These are phyloP conservation scores for Pythium biforme DNA, from an alignment of 352 stramenopile genomes.

Conservation along the genomic window DNA sequence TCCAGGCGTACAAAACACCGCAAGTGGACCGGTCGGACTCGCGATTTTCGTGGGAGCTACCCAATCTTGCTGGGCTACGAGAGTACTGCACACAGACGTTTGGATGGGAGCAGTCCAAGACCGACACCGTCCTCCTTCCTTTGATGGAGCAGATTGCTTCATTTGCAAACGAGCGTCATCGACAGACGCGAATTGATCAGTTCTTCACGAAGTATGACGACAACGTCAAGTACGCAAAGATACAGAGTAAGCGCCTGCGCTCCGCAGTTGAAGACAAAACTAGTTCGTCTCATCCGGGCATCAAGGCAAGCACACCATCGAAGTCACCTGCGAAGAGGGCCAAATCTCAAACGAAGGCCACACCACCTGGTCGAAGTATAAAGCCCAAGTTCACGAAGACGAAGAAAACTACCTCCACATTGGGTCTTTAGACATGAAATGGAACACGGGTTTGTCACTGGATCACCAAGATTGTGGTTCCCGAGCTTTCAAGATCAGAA, in stretches of 20 bases:
- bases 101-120: conserved; percentile 93
- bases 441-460: not conserved
- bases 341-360: not conserved
- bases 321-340: conserved; percentile 11
- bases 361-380: conserved; percentile 3
- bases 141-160: conserved; percentile 70
- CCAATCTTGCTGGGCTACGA: conserved; percentile 85
- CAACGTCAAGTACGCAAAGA: conserved; percentile 93
- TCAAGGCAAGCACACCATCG: not conserved
- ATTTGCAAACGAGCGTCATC: conserved; percentile 29
- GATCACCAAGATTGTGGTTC: not conserved
- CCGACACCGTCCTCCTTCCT: conserved; percentile 87
- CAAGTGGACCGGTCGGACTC: conserved; percentile 81
- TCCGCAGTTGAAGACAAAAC: conserved; percentile 63
- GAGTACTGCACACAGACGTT: conserved; percentile 89
- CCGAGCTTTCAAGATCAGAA: not conserved
- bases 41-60: conserved; percentile 92
- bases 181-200: conserved; percentile 93
- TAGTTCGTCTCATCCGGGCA: conserved; percentile 2
- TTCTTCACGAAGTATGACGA: conserved; percentile 97
- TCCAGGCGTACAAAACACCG: conserved; percentile 93
- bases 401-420: conserved; percentile 31
- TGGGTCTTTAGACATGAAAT: conserved; percentile 22
- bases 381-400: conserved; percentile 27
- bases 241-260: conserved; percentile 86